Evolutionary conservation across 2,329 filamentous ascomycete genomes (phyloP).

Genomic region (Raffaelea arxii): DNA sequence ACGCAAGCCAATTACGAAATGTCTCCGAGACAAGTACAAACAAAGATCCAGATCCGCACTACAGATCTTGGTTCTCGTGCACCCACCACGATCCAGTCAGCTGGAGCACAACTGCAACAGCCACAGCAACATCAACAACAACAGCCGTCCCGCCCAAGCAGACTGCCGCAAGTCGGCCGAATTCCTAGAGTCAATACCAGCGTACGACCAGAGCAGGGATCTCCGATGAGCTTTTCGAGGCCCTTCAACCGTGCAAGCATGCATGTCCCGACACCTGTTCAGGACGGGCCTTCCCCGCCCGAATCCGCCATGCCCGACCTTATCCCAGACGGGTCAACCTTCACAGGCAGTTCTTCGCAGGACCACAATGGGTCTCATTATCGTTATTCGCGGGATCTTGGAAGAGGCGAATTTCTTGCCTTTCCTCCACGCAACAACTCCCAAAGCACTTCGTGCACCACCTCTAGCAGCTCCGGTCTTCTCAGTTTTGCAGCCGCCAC

Average conservation of each 20-base stretch:
- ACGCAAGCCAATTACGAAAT: neutral
- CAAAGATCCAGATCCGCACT: too few relatives aligned
- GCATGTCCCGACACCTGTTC: conserved; percentile 23
- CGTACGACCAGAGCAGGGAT: conserved; percentile 53
- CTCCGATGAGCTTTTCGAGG: conserved; percentile 74
- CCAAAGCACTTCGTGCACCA: conserved; percentile 42
- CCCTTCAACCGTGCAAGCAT: conserved; percentile 58
- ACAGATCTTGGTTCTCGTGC: too few relatives aligned
- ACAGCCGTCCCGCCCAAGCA: conserved; percentile 37
- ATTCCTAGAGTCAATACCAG: conserved; percentile 79
- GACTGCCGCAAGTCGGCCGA: conserved; percentile 71
- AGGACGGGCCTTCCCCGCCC: conserved; percentile 32
- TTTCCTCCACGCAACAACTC: conserved; percentile 69
- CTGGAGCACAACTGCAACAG: neutral
- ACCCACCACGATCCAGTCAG: neutral
- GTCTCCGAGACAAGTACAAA: too few relatives aligned
- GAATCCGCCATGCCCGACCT: conserved; percentile 30
- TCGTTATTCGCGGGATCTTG: conserved; percentile 19
- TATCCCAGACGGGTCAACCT: conserved; percentile 24
- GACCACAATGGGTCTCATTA: conserved; percentile 18
- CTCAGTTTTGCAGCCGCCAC: conserved; percentile 53
- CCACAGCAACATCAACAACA: conserved; percentile 1
- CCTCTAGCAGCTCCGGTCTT: conserved; percentile 59
- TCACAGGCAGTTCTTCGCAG: conserved; percentile 21
- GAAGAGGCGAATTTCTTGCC: conserved; percentile 55